These are phyloP conservation scores for Liquidambar formosana DNA, from an alignment of 164 flowering plant species.

Conservation along the genomic window DNA sequence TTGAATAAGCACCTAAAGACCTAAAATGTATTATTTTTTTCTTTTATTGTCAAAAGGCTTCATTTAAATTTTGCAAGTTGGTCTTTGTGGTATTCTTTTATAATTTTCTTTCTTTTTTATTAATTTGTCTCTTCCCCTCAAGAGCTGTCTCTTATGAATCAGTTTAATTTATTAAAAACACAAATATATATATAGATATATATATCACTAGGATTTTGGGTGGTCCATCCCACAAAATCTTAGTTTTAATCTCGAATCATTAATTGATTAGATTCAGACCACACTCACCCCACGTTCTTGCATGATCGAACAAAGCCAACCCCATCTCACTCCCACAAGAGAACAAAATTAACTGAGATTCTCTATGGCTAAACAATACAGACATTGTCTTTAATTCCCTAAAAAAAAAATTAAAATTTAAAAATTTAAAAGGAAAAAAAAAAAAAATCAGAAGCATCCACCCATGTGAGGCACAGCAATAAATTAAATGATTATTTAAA, in stretches of 20 bases:
- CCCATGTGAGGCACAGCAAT: conserved; percentile 29
- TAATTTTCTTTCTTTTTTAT: no score
- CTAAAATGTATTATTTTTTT: no score
- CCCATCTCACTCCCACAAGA: conserved; percentile 14
- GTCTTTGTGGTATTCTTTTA: background rate
- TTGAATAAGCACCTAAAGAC: background rate
- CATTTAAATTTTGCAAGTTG: background rate
- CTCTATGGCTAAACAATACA: conserved; percentile 24
- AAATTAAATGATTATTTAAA: conserved; percentile 1
- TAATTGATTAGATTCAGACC: conserved; percentile 14
- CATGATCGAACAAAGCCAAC: no score
- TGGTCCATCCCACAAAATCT: background rate
- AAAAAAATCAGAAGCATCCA: conserved; percentile 22
- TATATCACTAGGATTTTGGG: background rate
- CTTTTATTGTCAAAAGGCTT: no score
- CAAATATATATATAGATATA: no score
- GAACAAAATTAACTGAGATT: conserved; percentile 41
- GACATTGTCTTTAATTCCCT: conserved; percentile 8
- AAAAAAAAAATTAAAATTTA: conserved; percentile 2
- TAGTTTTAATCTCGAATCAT: background rate
- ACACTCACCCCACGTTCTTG: conserved; percentile 40
- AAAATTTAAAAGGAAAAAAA: no score
- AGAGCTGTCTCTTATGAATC: no score
- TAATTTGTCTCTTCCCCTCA: no score
- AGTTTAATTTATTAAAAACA: no score